Conservation (phyloP, 2,329 filamentous ascomycete genomes). For the Venturia oleaginea region DNA sequence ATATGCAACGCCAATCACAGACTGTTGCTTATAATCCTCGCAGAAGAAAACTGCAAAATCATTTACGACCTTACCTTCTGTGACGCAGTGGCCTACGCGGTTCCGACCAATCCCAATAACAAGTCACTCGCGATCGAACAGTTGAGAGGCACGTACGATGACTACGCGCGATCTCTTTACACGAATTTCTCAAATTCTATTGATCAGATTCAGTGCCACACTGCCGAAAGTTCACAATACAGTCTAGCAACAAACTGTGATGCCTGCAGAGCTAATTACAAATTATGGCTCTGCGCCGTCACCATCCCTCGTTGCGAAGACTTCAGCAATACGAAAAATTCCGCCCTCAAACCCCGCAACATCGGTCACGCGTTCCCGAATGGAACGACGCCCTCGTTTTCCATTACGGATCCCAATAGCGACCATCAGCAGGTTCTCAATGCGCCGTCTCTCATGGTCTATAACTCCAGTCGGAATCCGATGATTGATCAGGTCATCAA, state of each 20-base stretch:
- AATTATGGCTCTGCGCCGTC: constrained; percentile 89
- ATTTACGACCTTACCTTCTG: constrained; percentile 86
- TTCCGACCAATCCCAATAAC: constrained; percentile 62
- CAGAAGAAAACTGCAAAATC: constrained; percentile 74
- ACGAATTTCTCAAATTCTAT: constrained; percentile 72
- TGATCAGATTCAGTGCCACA: constrained; percentile 77
- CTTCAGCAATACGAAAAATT: constrained; percentile 44
- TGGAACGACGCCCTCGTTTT: constrained; percentile 43
- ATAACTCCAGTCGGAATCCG: constrained; percentile 56
- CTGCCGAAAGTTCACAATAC: constrained; percentile 62
- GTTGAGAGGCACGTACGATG: constrained; percentile 69
- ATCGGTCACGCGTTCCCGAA: constrained; percentile 61
- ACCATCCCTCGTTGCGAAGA: constrained; percentile 89
- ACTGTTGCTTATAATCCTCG: constrained; percentile 10
- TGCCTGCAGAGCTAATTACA: constrained; percentile 75
- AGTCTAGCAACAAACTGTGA: constrained; percentile 69
- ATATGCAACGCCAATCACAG: neutral
- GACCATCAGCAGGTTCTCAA: constrained; percentile 16
- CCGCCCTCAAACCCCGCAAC: constrained; percentile 59
- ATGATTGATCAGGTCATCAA: constrained; percentile 62
- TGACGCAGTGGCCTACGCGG: constrained; percentile 78
- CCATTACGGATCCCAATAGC: constrained; percentile 22
- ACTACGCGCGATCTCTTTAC: constrained; percentile 60
- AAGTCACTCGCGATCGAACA: constrained; percentile 37
- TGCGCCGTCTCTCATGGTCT: constrained; percentile 25